Evolutionary conservation across 1,139 yeast species (phyloP).

Genomic region (Yamadazyma membranifaciens): DNA sequence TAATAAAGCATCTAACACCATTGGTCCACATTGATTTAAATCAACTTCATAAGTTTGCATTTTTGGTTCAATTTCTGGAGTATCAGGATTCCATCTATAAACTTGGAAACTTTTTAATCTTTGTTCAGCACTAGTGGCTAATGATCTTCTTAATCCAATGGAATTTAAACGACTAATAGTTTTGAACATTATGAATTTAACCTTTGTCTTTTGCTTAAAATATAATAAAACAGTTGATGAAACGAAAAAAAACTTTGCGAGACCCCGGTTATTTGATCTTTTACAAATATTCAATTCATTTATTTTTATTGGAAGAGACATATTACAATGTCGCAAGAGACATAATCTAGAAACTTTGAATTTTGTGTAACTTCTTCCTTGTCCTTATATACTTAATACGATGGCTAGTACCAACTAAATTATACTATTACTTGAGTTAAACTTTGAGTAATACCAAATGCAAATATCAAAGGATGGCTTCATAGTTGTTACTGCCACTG

Average conservation of each 20-base stretch:
- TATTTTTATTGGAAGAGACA: slow-evolving; percentile 6
- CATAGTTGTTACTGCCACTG: too few relatives aligned
- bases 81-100: slow-evolving; percentile 98
- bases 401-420: not conserved
- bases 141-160: slow-evolving; percentile 24
- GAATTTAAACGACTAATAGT: slow-evolving; percentile 3
- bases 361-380: too few relatives aligned
- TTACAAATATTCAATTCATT: slow-evolving; percentile 5
- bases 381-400: too few relatives aligned
- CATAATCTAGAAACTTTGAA: not conserved
- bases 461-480: too few relatives aligned
- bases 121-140: slow-evolving; percentile 47
- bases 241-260: slow-evolving; percentile 1
- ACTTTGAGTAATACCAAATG: too few relatives aligned
- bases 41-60: slow-evolving; percentile 83
- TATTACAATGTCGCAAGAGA: not conserved
- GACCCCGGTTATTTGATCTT: slow-evolving; percentile 2
- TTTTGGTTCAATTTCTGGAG: slow-evolving; percentile 88
- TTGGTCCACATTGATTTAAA: slow-evolving; percentile 92
- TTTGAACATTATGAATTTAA: slow-evolving; percentile 1
- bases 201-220: not conserved
- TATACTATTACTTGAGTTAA: too few relatives aligned
- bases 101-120: slow-evolving; percentile 82
- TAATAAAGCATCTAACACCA: slow-evolving; percentile 92
- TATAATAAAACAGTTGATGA: not conserved